phyloP scores from a whole-genome alignment of 169 alveolate species.

The Pseudocohnilembus persalinus region DNA sequence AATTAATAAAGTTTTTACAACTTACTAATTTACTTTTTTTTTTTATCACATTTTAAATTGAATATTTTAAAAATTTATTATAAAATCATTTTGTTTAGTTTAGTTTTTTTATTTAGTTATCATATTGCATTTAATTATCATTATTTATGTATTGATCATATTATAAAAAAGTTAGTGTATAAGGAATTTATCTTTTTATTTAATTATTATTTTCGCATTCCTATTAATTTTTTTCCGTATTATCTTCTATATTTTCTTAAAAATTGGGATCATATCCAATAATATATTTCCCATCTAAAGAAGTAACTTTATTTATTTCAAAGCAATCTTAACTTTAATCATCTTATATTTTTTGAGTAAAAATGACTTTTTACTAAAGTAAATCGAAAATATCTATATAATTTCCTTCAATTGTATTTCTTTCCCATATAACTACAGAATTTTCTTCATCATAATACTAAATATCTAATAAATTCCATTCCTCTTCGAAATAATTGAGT shows the following conservation, averaged over 20 bases:
- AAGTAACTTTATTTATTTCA: neutral
- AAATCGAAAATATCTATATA: neutral
- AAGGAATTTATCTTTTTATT: neutral
- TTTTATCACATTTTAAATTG: too few species aligned
- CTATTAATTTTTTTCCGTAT: too few species aligned
- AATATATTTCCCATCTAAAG: neutral
- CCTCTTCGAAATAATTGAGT: neutral
- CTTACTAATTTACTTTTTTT: too few species aligned
- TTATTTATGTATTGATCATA: too few species aligned
- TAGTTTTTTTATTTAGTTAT: too few species aligned
- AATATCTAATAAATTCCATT: neutral
- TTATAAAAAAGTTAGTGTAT: neutral
- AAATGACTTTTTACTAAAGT: neutral
- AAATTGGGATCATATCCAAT: neutral
- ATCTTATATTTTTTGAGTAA: neutral
- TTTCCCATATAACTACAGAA: neutral
- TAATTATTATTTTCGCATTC: too few species aligned
- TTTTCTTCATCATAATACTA: neutral
- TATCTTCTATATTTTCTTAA: neutral
- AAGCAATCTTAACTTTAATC: neutral
- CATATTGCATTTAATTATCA: too few species aligned
- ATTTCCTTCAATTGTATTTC: neutral
- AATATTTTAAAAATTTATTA: too few species aligned
- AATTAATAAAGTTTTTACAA: too few species aligned
- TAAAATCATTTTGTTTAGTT: too few species aligned